Base-by-base conservation (phyloP, 2,329 filamentous ascomycete genomes). In the Dichotomopilus funicola region DNA sequence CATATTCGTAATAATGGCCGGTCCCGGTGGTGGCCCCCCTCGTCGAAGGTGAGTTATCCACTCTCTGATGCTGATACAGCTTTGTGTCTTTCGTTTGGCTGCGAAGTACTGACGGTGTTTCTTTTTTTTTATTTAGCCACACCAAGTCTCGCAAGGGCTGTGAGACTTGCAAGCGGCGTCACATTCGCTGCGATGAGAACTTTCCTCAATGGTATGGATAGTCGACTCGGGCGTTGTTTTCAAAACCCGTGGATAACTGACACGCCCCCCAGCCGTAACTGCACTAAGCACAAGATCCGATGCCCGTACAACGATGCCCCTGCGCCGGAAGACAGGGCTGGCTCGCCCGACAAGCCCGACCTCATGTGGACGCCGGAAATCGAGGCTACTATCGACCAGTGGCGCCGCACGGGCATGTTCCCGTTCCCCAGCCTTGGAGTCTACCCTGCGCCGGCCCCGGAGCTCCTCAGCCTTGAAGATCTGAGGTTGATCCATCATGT, bases 141-240 rank as follows among this genome's bases (percentile, higher is more conserved):
- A 99, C 94, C 71, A 99, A 99, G 78, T 97, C 92, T 67, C 87
- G 94, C 69, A 97, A 96, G 76, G 94, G 94, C 61, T 99, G 94
- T 80, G 92, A 95, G 68, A 96, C 91, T 60, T 99, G 94, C 82
- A 99, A 99, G 75, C 87, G 88, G 71, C 85, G 94, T 70, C 94
- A 99, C 73, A 99, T 99, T 70, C 84, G 94, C 66, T 99, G 94
- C 75, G 94, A 99, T 69, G 94, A 99, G 73, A 96, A 85, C 64
- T 96, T 96, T 67, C 94, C 94, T 51, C 94, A 99, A 81, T 99
- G 92, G 91, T 95, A 78, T 66, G 80, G 72, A 45, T 44, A 43
- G 48, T 31, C 49, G 35, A 27, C 49, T 27, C 19, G 19, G 19
- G 13, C 1, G 12, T n/a, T 52, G 9, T n/a, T 34, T n/a, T 13